Conservation (phyloP, 768 basidiomycete species). For the Mycena galopus region DNA sequence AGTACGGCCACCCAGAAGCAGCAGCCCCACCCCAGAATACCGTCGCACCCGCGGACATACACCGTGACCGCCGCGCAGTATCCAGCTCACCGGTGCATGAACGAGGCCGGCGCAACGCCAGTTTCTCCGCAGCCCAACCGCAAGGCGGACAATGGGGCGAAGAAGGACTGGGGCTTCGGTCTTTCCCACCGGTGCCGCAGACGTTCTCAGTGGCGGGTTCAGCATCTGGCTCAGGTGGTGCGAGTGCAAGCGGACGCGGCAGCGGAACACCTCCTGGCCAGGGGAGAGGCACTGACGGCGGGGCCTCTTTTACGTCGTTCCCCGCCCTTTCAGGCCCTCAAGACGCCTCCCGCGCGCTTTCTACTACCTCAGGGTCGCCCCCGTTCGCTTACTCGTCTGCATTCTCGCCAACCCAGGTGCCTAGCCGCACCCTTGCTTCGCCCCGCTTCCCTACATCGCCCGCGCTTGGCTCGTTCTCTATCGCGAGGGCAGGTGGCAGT, state of each 20-base stretch:
- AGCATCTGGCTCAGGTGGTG: background rate
- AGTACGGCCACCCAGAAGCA: background rate
- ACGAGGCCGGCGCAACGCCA: background rate
- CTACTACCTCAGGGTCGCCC: background rate
- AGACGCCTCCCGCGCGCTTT: background rate
- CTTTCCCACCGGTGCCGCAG: background rate
- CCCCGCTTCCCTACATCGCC: background rate
- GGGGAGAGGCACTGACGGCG: background rate
- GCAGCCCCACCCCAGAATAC: background rate
- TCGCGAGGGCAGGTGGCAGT: too few relatives aligned
- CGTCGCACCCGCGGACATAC: background rate
- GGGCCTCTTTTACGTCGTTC: background rate
- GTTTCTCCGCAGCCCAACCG: background rate
- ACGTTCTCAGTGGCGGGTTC: background rate
- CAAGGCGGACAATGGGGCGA: slow-evolving; percentile 1
- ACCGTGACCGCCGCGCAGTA: background rate
- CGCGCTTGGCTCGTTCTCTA: background rate
- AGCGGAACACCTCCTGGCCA: too few relatives aligned
- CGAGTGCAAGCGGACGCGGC: background rate
- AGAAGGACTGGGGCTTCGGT: background rate
- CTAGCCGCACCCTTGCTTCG: background rate
- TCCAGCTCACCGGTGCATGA: background rate
- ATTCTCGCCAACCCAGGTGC: too few relatives aligned
- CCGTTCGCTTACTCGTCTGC: too few relatives aligned
- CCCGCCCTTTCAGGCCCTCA: background rate